These are phyloP conservation scores for Stephanocyclus meneghinianus DNA, from an alignment of 352 stramenopile genomes.

Conservation along the genomic window DNA sequence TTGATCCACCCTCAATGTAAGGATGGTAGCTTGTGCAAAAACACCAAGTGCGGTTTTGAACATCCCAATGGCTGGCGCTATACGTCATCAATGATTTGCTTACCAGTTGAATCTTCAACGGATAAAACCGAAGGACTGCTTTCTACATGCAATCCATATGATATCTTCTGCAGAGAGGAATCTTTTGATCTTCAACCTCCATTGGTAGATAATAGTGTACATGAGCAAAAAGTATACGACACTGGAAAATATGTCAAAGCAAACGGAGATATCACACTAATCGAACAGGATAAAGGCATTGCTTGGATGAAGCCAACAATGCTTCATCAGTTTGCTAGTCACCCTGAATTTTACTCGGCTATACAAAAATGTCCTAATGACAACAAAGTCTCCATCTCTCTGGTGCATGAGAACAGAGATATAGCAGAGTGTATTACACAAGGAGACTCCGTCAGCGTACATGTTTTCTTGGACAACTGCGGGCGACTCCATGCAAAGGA, in stretches of 20 bases:
- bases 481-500: background rate
- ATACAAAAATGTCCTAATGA: background rate
- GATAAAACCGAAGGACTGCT: background rate
- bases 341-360: background rate
- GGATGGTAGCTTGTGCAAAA: background rate
- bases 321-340: background rate
- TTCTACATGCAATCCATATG: background rate
- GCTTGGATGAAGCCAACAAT: background rate
- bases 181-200: background rate
- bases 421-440: background rate
- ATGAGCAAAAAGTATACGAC: background rate
- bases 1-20: conserved; percentile 1
- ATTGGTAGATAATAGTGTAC: background rate
- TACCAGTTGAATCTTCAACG: background rate
- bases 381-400: background rate
- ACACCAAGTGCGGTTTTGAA: background rate
- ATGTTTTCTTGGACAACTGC: conserved; percentile 1
- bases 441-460: background rate
- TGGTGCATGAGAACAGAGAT: background rate
- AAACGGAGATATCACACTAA: background rate
- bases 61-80: background rate
- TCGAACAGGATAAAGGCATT: background rate
- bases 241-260: conserved; percentile 5
- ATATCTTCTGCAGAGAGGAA: background rate
- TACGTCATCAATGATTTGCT: background rate